Percentiles rank a stretch among this genome's conserved stretches.
phyloP scores from a whole-genome alignment of 306 rosid species.

The Heteromeles arbutifolia region DNA sequence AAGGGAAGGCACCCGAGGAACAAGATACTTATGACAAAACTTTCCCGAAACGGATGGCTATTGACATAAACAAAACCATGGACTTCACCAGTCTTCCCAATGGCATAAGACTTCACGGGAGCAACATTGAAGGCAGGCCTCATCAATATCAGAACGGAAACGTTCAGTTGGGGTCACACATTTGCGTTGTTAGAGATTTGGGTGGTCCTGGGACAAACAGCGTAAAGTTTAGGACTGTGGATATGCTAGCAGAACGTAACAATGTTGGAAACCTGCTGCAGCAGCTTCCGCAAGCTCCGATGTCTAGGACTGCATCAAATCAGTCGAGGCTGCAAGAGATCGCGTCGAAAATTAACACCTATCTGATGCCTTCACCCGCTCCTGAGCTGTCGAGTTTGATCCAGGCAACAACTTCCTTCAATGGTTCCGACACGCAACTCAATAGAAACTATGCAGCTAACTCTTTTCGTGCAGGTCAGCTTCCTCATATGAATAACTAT shows the following conservation, averaged over 20 bases:
- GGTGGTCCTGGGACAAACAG: conserved; percentile 1
- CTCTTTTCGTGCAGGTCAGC: background rate
- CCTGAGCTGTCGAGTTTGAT: background rate
- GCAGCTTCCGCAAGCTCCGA: conserved; percentile 1
- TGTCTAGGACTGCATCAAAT: background rate
- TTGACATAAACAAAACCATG: background rate
- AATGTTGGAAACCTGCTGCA: conserved; percentile 2
- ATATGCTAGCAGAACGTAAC: conserved; percentile 15
- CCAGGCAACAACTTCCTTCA: background rate
- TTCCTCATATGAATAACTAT: background rate
- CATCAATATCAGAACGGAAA: background rate
- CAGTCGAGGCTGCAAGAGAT: conserved; percentile 9
- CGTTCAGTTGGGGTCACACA: conserved; percentile 14
- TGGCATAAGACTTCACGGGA: background rate
- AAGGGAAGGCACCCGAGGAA: background rate
- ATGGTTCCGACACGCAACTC: background rate
- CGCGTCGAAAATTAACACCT: conserved; percentile 5
- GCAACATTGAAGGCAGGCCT: background rate
- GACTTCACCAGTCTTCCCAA: background rate
- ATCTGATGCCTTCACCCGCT: conserved; percentile 1
- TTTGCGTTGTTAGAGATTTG: conserved; percentile 9
- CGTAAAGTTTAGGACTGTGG: conserved; percentile 8
- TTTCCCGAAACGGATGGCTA: background rate
- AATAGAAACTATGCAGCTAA: background rate
- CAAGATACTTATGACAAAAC: background rate